phyloP scores from a whole-genome alignment of 441 rosid species.

The Brassica balearica region DNA sequence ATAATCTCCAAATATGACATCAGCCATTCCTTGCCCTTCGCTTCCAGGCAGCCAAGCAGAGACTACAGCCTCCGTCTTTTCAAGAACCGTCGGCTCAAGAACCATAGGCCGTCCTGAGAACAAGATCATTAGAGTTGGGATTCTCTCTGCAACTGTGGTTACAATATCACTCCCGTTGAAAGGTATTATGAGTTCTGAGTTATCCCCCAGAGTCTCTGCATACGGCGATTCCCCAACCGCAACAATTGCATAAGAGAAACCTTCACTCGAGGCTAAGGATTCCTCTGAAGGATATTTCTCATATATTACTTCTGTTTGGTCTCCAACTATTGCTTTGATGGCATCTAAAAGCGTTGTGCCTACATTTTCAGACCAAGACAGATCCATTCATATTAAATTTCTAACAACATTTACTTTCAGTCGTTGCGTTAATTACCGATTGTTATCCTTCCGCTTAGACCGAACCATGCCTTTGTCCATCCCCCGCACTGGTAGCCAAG shows the following conservation, averaged over 20 bases:
- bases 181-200: slow-evolving; percentile 61
- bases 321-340: slow-evolving; percentile 64
- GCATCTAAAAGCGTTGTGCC: slow-evolving; percentile 92
- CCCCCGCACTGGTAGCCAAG: slow-evolving; percentile 96
- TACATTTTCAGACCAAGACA: slow-evolving; percentile 32
- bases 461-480: slow-evolving; percentile 78
- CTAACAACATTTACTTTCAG: not conserved
- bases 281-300: slow-evolving; percentile 65
- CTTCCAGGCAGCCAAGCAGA: slow-evolving; percentile 97
- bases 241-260: slow-evolving; percentile 70
- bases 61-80: slow-evolving; percentile 63
- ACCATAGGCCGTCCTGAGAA: slow-evolving; percentile 83
- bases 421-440: slow-evolving; percentile 53
- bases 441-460: slow-evolving; percentile 76
- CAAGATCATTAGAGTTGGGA: slow-evolving; percentile 70
- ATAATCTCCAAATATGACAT: slow-evolving; percentile 76
- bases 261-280: slow-evolving; percentile 53
- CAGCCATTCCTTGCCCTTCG: slow-evolving; percentile 78
- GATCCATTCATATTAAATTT: not conserved
- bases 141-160: slow-evolving; percentile 56
- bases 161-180: slow-evolving; percentile 64
- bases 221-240: slow-evolving; percentile 87
- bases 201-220: slow-evolving; percentile 76
- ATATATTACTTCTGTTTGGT: slow-evolving; percentile 64
- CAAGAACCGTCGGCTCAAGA: slow-evolving; percentile 59